Conservation (phyloP, 1,284 basidiomycete species). For the Ceratobasidium theobromae region DNA sequence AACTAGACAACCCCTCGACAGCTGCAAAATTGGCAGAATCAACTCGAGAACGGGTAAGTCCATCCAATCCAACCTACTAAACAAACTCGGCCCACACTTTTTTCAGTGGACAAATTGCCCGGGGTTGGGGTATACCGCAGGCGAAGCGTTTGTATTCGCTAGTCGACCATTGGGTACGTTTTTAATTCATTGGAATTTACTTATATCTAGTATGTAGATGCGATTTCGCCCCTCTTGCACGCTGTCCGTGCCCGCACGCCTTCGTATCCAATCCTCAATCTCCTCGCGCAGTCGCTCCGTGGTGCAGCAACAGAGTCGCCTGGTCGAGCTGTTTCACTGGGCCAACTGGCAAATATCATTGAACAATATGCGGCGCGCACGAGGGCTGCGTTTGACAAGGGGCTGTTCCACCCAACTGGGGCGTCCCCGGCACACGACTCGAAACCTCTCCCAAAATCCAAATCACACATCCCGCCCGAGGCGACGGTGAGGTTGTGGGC, state of each 20-base stretch:
- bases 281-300: slow-evolving; percentile 7
- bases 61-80: background rate
- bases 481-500: slow-evolving; percentile 1
- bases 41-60: slow-evolving; percentile 29
- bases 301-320: background rate
- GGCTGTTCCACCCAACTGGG: background rate
- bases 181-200: background rate
- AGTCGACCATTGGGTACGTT: slow-evolving; percentile 28
- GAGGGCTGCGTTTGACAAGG: slow-evolving; percentile 10
- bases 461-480: background rate
- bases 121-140: slow-evolving; percentile 32
- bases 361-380: slow-evolving; percentile 1
- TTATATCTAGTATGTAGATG: slow-evolving; percentile 20
- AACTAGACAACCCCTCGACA: slow-evolving; percentile 12
- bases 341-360: background rate
- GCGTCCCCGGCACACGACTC: background rate
- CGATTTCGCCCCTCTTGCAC: slow-evolving; percentile 30
- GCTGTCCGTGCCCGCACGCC: slow-evolving; percentile 8
- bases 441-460: background rate
- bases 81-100: background rate
- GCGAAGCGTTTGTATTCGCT: slow-evolving; percentile 33
- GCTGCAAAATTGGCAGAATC: slow-evolving; percentile 32
- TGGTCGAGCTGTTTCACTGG: background rate
- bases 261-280: slow-evolving; percentile 10
- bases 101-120: slow-evolving; percentile 31